A percentile compares a stretch with the other conserved stretches of the same genome.
phyloP scores from a whole-genome alignment of 148 eudicot species.

The Tetragonia tetragonoides region DNA sequence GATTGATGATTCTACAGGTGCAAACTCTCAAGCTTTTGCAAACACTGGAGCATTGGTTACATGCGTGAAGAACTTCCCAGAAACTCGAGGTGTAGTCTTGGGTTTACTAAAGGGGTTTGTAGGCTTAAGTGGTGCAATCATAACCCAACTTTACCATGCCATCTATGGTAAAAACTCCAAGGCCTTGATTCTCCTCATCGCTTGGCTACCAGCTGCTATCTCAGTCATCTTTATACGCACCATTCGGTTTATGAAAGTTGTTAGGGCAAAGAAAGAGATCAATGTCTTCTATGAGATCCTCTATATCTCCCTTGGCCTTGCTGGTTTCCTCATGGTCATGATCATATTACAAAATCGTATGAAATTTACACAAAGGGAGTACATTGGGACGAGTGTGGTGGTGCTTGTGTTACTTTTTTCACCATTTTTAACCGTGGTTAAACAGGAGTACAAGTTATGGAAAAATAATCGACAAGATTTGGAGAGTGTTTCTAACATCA shows the following conservation, averaged over 20 bases:
- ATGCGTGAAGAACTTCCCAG: background rate
- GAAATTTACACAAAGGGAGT: background rate
- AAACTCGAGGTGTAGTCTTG: background rate
- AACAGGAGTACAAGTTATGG: slow-evolving; percentile 32
- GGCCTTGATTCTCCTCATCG: background rate
- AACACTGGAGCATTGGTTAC: background rate
- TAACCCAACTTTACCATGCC: background rate
- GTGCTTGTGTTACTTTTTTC: slow-evolving; percentile 26
- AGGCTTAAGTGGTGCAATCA: background rate
- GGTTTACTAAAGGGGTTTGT: background rate
- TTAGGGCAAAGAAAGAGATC: background rate
- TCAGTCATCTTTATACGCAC: background rate
- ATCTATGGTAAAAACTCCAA: background rate
- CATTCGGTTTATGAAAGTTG: background rate
- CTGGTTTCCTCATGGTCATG: slow-evolving; percentile 1
- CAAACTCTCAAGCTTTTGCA: slow-evolving; percentile 33
- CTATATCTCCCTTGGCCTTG: background rate
- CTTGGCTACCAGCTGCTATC: background rate
- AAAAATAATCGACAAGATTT: slow-evolving; percentile 6
- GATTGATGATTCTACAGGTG: slow-evolving; percentile 18
- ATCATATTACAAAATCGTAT: background rate
- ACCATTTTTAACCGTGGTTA: slow-evolving; percentile 32
- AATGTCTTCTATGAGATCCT: background rate
- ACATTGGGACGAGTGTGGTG: slow-evolving; percentile 26
- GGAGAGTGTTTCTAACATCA: slow-evolving; percentile 11